phyloP scores from a whole-genome alignment of 164 flowering plant genomes.

The Annona squamosa region DNA sequence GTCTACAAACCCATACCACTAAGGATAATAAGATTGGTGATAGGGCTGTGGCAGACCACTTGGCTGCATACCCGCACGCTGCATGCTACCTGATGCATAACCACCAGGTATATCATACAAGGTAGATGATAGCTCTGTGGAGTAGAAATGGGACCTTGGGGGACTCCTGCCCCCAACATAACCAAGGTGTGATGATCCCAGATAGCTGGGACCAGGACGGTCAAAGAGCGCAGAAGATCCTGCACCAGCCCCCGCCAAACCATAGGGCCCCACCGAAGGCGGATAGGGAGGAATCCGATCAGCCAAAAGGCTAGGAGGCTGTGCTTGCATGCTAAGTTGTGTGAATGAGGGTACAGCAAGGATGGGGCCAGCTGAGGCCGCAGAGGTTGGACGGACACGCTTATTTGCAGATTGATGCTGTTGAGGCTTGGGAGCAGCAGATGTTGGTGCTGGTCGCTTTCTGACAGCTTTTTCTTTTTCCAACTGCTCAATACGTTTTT shows the following conservation, averaged over 20 bases:
- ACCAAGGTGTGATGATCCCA: slow-evolving; percentile 1
- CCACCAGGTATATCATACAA: not conserved
- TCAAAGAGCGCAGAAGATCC: not conserved
- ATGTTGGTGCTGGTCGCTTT: slow-evolving; percentile 30
- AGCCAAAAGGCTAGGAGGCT: not conserved
- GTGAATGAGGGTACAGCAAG: not conserved
- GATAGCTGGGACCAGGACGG: slow-evolving; percentile 3
- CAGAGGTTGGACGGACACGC: slow-evolving; percentile 19
- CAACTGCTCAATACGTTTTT: slow-evolving; percentile 38
- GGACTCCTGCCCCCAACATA: slow-evolving; percentile 5
- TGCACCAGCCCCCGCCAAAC: slow-evolving; percentile 3
- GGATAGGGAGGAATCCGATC: not conserved
- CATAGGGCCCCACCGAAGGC: slow-evolving; percentile 1
- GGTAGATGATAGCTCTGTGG: not conserved
- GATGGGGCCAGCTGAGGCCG: slow-evolving; percentile 4
- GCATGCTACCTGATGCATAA: not conserved
- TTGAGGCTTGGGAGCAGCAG: slow-evolving; percentile 9
- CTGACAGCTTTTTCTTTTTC: slow-evolving; percentile 39
- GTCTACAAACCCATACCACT: not conserved
- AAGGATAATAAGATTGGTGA: not conserved
- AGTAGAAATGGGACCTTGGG: slow-evolving; percentile 6
- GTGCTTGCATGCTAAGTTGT: not conserved
- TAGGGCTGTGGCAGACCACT: not conserved
- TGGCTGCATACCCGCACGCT: not conserved
- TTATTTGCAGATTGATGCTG: slow-evolving; percentile 29